Evolutionary conservation across 441 rosid genomes (phyloP).

Genomic region (Croton laevigatus): DNA sequence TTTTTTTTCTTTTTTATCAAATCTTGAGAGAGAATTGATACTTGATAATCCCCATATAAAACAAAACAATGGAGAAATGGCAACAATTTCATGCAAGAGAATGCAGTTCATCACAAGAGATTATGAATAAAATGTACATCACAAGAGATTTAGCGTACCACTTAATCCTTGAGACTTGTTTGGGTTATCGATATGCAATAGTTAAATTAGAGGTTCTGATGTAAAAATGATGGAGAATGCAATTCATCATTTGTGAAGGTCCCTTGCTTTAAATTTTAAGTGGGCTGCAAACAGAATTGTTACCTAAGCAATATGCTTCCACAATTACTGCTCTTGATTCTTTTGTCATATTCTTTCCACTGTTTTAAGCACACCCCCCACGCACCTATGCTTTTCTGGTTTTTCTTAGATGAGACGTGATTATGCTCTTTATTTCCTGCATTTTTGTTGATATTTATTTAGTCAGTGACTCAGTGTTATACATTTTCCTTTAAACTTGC

Average conservation of each 20-base stretch:
- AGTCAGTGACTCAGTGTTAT: too few relatives aligned
- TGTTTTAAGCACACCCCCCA: neutral
- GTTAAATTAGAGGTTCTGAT: neutral
- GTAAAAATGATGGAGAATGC: neutral
- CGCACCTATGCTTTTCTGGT: too few relatives aligned
- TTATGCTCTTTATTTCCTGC: neutral
- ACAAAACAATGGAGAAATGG: neutral
- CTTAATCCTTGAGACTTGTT: neutral
- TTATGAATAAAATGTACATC: neutral
- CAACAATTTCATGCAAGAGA: too few relatives aligned
- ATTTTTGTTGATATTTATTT: neutral
- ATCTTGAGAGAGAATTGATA: neutral
- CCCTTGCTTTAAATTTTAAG: too few relatives aligned
- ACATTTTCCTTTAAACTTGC: neutral
- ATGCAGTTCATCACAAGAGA: too few relatives aligned
- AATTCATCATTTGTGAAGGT: neutral
- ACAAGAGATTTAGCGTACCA: neutral
- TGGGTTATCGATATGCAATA: neutral
- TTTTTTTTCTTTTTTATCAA: too few relatives aligned
- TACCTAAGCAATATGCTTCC: neutral
- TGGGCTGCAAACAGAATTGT: neutral
- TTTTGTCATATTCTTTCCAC: neutral
- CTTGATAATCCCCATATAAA: neutral
- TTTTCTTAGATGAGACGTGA: too few relatives aligned
- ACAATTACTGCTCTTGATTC: neutral